phyloP scores from a whole-genome alignment of 1,284 basidiomycete genomes.

The Pseudozyma thailandica region DNA sequence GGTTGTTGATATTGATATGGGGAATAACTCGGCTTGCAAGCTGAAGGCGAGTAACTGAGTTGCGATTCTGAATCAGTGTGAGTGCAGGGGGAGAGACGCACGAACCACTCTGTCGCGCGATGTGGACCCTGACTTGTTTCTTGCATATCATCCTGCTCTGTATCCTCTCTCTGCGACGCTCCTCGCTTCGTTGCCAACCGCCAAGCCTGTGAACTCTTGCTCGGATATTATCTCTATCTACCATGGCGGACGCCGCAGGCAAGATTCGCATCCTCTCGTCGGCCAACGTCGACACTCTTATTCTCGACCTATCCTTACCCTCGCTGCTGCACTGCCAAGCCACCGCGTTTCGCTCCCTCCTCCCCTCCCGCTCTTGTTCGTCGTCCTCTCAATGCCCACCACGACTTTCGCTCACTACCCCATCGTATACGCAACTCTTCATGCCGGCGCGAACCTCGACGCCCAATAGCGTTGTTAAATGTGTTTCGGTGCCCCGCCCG shows the following conservation, averaged over 20 bases:
- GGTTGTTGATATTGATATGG: no score
- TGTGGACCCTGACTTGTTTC: no score
- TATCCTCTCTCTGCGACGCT: no score
- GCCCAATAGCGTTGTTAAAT: conserved; percentile 14
- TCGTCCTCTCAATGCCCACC: conserved; percentile 17
- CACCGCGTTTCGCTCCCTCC: conserved; percentile 4
- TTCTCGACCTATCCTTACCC: neutral
- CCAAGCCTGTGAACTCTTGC: no score
- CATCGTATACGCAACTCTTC: conserved; percentile 25
- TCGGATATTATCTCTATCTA: no score
- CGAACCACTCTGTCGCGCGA: no score
- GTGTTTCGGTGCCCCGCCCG: conserved; percentile 19
- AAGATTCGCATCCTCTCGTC: conserved; percentile 4
- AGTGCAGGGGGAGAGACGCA: no score
- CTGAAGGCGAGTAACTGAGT: no score
- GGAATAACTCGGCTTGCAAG: no score
- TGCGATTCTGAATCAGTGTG: no score
- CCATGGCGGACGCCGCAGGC: neutral
- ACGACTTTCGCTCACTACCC: conserved; percentile 7
- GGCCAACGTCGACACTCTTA: neutral
- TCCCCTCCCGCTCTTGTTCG: neutral
- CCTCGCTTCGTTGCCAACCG: no score
- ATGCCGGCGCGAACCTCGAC: conserved; percentile 28
- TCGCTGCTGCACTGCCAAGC: conserved; percentile 20
- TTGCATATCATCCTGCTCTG: no score